Evolutionary conservation across 1,139 yeast genomes (phyloP), one percentile per base, ranked within the genome.

Genomic region (Pichia sp.): DNA sequence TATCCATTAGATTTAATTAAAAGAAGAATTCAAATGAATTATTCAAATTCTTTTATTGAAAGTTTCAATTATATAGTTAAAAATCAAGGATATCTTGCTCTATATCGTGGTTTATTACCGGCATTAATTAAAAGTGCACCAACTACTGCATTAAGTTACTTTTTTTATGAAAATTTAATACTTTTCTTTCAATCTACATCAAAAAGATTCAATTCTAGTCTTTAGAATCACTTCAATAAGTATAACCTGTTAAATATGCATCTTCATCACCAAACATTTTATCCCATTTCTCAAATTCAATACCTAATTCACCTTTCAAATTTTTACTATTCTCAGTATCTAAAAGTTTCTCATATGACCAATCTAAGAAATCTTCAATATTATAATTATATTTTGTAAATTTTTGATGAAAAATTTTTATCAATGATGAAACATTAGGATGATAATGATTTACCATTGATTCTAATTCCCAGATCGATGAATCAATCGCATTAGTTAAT

Each of bases 391-490:
- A 81, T 60, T 91, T 93, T 56, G 81, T 77, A 64, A 91, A 89
- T 4, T 96, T 96, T 60, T 91, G 96, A 19, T 79, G 72, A 58
- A 84, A 83, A 31, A 91, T 84, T 58, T 78, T 81, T 11, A 96
- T 96, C 53, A 91, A 68, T 0, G 96, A 84, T 2, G 96, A 91
- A 18, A 93, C 85, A 55, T 91, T 91, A 10, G 98, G 97, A 62
- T 91, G 97, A 57, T 86, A 91, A 60, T 91, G 99, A n/a, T 74
- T 64, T 35, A 49, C 47, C 70, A 81, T 78, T 0, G 94, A 71
- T 47, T 84, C 86, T 44, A 91, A 59, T 60, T 91, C 98, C 98
- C 98, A 91, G 35, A 89, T 63, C 0, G 97, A 88, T 2, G 95
- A 84, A 7, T 74, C 80, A 34, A 89, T 67, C 2, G 98, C 97